Percentiles rank a stretch among this genome's conserved stretches.
Conservation (phyloP, 192 early-diverging fungal species). For the Coemansia sp. region DNA sequence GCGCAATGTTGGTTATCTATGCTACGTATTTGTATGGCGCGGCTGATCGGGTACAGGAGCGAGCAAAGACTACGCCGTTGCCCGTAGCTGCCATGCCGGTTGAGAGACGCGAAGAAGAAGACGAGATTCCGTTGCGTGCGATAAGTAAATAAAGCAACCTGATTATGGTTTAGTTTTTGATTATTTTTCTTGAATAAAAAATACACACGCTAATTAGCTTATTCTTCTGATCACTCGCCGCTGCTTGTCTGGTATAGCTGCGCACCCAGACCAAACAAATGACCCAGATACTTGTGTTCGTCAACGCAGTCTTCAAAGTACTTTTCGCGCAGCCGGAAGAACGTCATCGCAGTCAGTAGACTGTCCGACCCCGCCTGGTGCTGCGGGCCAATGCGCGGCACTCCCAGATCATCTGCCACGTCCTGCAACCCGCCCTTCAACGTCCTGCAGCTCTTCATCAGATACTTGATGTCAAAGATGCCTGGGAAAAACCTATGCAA, state of each 20-base stretch:
- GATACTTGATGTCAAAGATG: conserved; percentile 98
- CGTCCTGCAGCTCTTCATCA: conserved; percentile 96
- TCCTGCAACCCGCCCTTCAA: conserved; percentile 98
- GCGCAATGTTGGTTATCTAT: conserved; percentile 70
- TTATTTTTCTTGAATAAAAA: background rate
- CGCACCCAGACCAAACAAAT: conserved; percentile 50
- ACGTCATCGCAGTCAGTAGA: conserved; percentile 93
- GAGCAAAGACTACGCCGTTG: conserved; percentile 8
- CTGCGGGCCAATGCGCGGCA: conserved; percentile 90
- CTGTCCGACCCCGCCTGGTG: conserved; percentile 99
- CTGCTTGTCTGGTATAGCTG: conserved; percentile 26
- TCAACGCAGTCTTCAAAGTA: conserved; percentile 97
- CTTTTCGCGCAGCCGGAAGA: conserved; percentile 96
- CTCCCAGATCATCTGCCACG: conserved; percentile 94
- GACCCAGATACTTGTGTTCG: conserved; percentile 83
- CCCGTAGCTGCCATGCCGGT: background rate
- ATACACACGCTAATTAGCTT: no score
- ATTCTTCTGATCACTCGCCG: background rate
- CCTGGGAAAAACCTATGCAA: conserved; percentile 95
- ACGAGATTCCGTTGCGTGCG: no score
- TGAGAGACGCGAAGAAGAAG: background rate
- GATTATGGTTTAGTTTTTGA: no score
- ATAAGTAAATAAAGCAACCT: no score
- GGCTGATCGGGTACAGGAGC: background rate
- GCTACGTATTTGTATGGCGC: conserved; percentile 76